Evolutionary conservation across 495 filamentous ascomycete genomes (phyloP).

Genomic region (Aspergillus olivimuriae): DNA sequence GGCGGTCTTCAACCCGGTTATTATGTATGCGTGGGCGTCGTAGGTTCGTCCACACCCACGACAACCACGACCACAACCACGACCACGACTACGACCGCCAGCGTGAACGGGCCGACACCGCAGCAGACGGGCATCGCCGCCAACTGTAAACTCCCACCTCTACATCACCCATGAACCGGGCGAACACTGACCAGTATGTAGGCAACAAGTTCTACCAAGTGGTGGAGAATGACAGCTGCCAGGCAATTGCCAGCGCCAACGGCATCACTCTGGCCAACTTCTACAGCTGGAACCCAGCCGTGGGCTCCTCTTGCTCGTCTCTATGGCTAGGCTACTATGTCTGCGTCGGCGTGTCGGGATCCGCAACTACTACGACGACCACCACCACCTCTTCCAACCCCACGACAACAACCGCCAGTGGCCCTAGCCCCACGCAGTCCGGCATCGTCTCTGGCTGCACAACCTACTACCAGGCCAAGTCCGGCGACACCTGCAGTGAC

Average conservation of each 20-base stretch:
- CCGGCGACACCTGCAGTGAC: not conserved
- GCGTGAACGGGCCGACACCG: not conserved
- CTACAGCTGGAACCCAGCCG: conserved; percentile 13
- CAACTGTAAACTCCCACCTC: not conserved
- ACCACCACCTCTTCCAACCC: not conserved
- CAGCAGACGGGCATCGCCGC: not conserved
- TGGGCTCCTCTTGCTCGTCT: conserved; percentile 11
- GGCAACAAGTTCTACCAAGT: not conserved
- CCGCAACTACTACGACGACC: not conserved
- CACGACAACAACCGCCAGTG: not conserved
- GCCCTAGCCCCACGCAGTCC: not conserved
- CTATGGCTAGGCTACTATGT: conserved; percentile 12
- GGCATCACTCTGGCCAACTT: conserved; percentile 5
- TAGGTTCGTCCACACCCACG: too few relatives aligned
- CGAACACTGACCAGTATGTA: not conserved
- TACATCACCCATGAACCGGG: not conserved
- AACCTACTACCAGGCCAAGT: not conserved
- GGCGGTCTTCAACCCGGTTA: too few relatives aligned
- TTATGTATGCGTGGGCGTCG: too few relatives aligned
- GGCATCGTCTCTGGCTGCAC: not conserved
- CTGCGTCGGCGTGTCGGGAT: conserved; percentile 12
- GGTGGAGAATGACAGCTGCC: not conserved
- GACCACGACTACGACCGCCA: not conserved
- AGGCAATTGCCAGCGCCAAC: not conserved
- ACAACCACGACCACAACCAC: not conserved